Percentiles rank a stretch among this genome's conserved stretches.
Evolutionary conservation across 768 basidiomycete genomes (phyloP).

Genomic region (Suillus paluster): DNA sequence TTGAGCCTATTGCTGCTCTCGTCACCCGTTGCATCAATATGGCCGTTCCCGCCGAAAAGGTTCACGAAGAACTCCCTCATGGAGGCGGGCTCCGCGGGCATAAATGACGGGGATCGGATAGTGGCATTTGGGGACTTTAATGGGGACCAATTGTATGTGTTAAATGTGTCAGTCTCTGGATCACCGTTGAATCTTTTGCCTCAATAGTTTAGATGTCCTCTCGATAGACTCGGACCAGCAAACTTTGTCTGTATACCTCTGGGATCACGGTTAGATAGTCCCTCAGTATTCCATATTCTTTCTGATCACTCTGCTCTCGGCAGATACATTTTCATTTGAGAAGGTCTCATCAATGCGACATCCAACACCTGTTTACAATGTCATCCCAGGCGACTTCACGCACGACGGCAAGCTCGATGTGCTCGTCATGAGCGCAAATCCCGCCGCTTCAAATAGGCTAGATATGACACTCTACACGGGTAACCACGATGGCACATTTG

Average conservation of each 20-base stretch:
- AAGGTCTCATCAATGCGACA: slow-evolving; percentile 58
- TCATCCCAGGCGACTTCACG: slow-evolving; percentile 92
- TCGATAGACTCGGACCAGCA: slow-evolving; percentile 77
- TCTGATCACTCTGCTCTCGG: slow-evolving; percentile 11
- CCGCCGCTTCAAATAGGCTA: slow-evolving; percentile 48
- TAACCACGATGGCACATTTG: slow-evolving; percentile 62
- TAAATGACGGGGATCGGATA: slow-evolving; percentile 72
- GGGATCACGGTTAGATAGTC: slow-evolving; percentile 71
- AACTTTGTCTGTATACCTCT: slow-evolving; percentile 75
- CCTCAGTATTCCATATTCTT: neutral
- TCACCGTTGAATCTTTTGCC: slow-evolving; percentile 3
- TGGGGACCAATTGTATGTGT: slow-evolving; percentile 89
- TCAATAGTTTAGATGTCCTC: slow-evolving; percentile 75
- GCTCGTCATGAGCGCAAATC: slow-evolving; percentile 78
- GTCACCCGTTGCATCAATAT: slow-evolving; percentile 44
- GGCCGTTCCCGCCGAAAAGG: slow-evolving; percentile 90
- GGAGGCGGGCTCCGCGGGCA: slow-evolving; percentile 78
- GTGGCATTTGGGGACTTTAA: slow-evolving; percentile 95
- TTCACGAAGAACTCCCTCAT: slow-evolving; percentile 84
- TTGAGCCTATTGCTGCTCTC: slow-evolving; percentile 21
- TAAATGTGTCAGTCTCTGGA: neutral
- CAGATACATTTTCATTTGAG: slow-evolving; percentile 64
- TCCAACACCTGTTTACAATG: slow-evolving; percentile 66
- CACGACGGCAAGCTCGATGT: slow-evolving; percentile 91
- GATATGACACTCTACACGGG: slow-evolving; percentile 77